Evolutionary conservation across 2,329 filamentous ascomycete species (phyloP).

Genomic region (Hypoxylon sp.): DNA sequence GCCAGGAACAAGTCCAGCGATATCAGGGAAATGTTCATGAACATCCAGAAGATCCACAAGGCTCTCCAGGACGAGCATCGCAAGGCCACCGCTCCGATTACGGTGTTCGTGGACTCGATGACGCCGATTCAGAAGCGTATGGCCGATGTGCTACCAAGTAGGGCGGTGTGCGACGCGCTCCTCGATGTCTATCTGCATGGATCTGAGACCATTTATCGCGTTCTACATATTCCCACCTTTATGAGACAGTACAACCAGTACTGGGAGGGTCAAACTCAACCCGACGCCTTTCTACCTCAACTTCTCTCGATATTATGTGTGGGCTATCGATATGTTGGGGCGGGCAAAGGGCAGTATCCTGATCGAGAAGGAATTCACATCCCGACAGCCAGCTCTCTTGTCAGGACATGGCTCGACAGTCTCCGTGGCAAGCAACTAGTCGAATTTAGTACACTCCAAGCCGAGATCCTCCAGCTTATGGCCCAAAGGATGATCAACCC

Average conservation of each 20-base stretch:
- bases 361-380: constrained; percentile 72
- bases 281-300: constrained; percentile 68
- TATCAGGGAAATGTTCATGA: constrained; percentile 61
- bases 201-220: constrained; percentile 68
- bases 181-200: constrained; percentile 65
- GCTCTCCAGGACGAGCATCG: constrained; percentile 64
- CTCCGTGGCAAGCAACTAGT: constrained; percentile 67
- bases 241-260: constrained; percentile 66
- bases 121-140: constrained; percentile 71
- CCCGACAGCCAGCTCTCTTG: constrained; percentile 69
- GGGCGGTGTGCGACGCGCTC: constrained; percentile 66
- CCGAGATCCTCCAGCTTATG: constrained; percentile 68
- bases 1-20: constrained; percentile 59
- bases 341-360: constrained; percentile 65
- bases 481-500: constrained; percentile 66
- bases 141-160: constrained; percentile 69
- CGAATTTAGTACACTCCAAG: constrained; percentile 68
- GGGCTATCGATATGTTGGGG: constrained; percentile 67
- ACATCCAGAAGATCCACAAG: constrained; percentile 64
- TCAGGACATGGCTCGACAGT: constrained; percentile 68
- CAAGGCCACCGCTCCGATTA: constrained; percentile 65
- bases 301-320: constrained; percentile 68
- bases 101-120: constrained; percentile 72
- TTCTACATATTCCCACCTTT: constrained; percentile 68
- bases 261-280: constrained; percentile 65